Percentiles rank a stretch among this genome's conserved stretches.
Evolutionary conservation across 208 protist species (phyloP).

Genomic region (Kentomonas sorsogonicus): DNA sequence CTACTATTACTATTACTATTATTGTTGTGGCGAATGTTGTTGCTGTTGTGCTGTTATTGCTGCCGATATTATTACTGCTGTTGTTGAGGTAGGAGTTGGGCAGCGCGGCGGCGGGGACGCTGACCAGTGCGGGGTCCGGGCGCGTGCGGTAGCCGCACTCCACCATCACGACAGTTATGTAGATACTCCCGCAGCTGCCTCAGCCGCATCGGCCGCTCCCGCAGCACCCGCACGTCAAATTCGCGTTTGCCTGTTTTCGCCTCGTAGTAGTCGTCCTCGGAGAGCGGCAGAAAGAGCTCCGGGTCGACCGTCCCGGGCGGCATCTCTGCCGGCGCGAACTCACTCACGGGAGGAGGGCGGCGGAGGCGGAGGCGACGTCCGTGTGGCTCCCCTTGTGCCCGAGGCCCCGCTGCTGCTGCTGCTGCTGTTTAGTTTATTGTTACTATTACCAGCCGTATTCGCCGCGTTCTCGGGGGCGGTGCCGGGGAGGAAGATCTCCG

Average conservation of each 20-base stretch:
- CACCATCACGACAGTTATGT: constrained; percentile 54
- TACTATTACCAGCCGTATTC: constrained; percentile 14
- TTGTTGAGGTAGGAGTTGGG: background rate
- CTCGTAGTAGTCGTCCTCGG: constrained; percentile 66
- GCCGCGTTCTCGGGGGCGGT: constrained; percentile 5
- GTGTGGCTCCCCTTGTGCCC: background rate
- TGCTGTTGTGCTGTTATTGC: constrained; percentile 3
- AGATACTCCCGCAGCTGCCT: constrained; percentile 67
- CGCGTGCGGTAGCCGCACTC: constrained; percentile 56
- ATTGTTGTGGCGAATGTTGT: background rate
- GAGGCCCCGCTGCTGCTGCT: background rate
- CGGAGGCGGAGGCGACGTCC: background rate
- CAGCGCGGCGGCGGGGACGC: background rate
- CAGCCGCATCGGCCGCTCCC: constrained; percentile 38
- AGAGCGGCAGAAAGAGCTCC: constrained; percentile 42
- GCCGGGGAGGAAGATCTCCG: constrained; percentile 52
- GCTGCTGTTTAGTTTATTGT: background rate
- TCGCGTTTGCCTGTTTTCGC: constrained; percentile 46
- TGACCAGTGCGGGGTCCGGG: constrained; percentile 26
- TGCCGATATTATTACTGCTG: constrained; percentile 9
- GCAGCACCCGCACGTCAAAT: constrained; percentile 55
- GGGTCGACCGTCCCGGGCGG: constrained; percentile 58
- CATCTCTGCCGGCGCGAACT: constrained; percentile 18
- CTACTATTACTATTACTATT: no score
- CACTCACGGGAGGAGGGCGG: background rate